phyloP scores from a whole-genome alignment of 2,329 filamentous ascomycete genomes.

The Chaetothyriales sp. region DNA sequence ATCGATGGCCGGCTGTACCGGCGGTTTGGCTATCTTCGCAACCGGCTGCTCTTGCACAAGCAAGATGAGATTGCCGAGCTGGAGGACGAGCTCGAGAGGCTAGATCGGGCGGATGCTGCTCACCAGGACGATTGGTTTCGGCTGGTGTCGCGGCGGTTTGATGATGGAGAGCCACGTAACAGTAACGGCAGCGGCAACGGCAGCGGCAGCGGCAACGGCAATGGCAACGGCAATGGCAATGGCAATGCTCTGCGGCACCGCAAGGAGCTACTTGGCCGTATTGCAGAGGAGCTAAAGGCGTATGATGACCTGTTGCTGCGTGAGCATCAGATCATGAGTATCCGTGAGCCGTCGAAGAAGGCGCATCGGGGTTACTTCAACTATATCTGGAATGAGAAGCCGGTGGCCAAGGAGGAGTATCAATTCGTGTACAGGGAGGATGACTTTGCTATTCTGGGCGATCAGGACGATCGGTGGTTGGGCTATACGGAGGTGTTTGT shows the following conservation, averaged over 20 bases:
- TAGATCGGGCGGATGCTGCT: not conserved
- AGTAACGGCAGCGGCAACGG: too few species aligned
- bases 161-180: not conserved
- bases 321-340: not conserved
- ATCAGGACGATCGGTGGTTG: not conserved
- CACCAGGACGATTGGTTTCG: not conserved
- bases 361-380: not conserved
- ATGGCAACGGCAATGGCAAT: too few species aligned
- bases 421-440: not conserved
- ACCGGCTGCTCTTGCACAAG: slow-evolving; percentile 22
- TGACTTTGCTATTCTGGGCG: not conserved
- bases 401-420: not conserved
- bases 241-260: not conserved
- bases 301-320: not conserved
- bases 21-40: slow-evolving; percentile 28
- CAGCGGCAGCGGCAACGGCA: too few species aligned
- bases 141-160: not conserved
- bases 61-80: slow-evolving; percentile 18
- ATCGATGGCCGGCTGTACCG: slow-evolving; percentile 21
- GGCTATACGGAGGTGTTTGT: not conserved
- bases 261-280: not conserved
- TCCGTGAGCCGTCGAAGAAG: not conserved
- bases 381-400: not conserved
- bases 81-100: slow-evolving; percentile 15
- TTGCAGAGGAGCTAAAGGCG: not conserved